Conservation (phyloP, 192 early-diverging fungal genomes). For the Mortierella antarctica region DNA sequence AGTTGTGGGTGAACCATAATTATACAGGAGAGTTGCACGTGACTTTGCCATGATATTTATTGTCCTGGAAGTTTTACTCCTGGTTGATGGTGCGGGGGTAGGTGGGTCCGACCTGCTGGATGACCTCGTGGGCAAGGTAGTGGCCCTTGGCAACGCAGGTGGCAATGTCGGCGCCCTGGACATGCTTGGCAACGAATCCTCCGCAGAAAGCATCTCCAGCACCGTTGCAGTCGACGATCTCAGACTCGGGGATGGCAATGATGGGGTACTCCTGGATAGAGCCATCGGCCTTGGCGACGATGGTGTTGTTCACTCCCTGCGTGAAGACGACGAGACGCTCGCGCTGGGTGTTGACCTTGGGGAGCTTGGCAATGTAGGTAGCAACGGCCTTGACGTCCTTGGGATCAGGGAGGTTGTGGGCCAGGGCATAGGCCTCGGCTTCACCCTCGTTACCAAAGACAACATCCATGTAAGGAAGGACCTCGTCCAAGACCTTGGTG, state of each 20-base stretch:
- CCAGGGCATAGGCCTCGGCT: conserved; percentile 83
- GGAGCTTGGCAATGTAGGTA: conserved; percentile 81
- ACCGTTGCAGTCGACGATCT: conserved; percentile 97
- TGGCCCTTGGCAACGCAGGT: conserved; percentile 87
- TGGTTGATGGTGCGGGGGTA: conserved; percentile 62
- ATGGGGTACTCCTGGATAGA: conserved; percentile 71
- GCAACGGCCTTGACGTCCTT: conserved; percentile 87
- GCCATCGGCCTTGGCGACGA: conserved; percentile 78
- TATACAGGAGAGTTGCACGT: background rate
- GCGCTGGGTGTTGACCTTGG: conserved; percentile 77
- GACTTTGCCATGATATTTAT: background rate
- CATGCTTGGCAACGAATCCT: conserved; percentile 89
- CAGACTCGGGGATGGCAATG: conserved; percentile 63
- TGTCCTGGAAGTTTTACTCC: conserved; percentile 13
- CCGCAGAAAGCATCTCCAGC: conserved; percentile 98
- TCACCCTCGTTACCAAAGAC: conserved; percentile 98
- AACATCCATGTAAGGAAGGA: conserved; percentile 89
- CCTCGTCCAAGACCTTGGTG: conserved; percentile 79
- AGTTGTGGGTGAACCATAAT: background rate
- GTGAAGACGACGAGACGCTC: conserved; percentile 93
- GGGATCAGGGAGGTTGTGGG: conserved; percentile 69
- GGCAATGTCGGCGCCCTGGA: conserved; percentile 73
- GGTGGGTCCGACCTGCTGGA: conserved; percentile 80
- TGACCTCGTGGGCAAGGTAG: conserved; percentile 90
- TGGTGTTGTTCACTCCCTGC: conserved; percentile 81